Conservation (phyloP, 2,329 filamentous ascomycete species). For the Colletotrichum somersetense region DNA sequence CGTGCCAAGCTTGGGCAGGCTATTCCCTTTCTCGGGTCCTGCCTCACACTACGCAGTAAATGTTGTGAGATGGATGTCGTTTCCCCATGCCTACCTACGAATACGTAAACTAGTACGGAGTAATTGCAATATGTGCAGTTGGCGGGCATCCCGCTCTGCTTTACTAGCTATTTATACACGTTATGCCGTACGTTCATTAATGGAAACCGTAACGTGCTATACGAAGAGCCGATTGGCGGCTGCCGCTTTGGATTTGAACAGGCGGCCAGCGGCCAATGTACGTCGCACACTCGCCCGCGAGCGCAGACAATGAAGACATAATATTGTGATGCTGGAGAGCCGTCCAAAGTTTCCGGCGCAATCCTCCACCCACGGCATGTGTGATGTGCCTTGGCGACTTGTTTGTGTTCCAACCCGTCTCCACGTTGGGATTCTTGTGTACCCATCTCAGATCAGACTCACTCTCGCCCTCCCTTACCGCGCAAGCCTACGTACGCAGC, state of each 20-base stretch:
- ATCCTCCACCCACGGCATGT: conserved; percentile 7
- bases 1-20: background rate
- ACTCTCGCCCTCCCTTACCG: background rate
- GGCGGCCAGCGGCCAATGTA: conserved; percentile 25
- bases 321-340: conserved; percentile 11
- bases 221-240: conserved; percentile 12
- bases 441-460: background rate
- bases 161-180: background rate
- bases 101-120: no score
- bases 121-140: no score
- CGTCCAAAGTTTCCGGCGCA: conserved; percentile 24
- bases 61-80: background rate
- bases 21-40: background rate
- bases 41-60: background rate
- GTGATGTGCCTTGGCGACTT: conserved; percentile 3
- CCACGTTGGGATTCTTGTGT: background rate
- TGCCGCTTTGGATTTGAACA: conserved; percentile 8
- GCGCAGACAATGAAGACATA: conserved; percentile 2
- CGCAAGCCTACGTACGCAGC: background rate
- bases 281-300: conserved; percentile 13
- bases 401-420: background rate
- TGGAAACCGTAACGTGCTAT: background rate
- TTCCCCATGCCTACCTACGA: background rate
- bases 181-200: background rate
- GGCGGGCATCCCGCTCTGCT: background rate